Evolutionary conservation across 305 asterid genomes (phyloP), one percentile per base, ranked within the genome.

Genomic region (Andrographis paniculata): DNA sequence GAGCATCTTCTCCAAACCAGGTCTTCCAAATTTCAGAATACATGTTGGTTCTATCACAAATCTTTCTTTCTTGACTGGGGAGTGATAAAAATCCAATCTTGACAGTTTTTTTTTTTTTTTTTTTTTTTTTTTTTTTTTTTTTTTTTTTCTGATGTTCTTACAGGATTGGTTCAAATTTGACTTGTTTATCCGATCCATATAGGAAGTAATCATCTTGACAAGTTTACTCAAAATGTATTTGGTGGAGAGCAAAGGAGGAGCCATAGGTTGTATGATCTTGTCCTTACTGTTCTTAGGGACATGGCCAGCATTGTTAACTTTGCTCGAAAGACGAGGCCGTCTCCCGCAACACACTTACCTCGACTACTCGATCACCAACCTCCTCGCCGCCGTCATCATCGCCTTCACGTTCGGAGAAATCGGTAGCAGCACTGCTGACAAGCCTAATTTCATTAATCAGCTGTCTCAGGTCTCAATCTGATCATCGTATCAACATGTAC

Each of bases 361-460:
- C 31, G 96, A 87, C 69, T 87, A 87, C 62, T 61, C 96, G 0
- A 37, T 78, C 75, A 83, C 95, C 0, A 87, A 87, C 68, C 68
- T 87, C 0, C 60, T 83, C 60, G 95, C 96, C 46, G 96, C 96
- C 27, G 67, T 76, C 27, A 65, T 87, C 38, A 78, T 87, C 48
- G 96, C 96, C 46, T 75, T 87, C 65, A 78, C 96, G 19, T 76
- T 87, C 50, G 96, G 94, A 15, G 79, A 87, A 59, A 76, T 84
- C 4, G 95, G 95, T 31, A 66, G 50, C 0, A 57, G 72, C 61
- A 65, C 74, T 5, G 20, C 20, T n/a, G 69, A 68, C 50, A 73
- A 48, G 65, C 95, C 94, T 1, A 82, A 87, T 59, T 83, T 73
- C 54, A 28, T 82, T 15, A 49, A 66, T 42, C 94, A 83, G 66